Evolutionary conservation across 2,329 filamentous ascomycete species (phyloP).

Genomic region (Fusarium phyllophilum): DNA sequence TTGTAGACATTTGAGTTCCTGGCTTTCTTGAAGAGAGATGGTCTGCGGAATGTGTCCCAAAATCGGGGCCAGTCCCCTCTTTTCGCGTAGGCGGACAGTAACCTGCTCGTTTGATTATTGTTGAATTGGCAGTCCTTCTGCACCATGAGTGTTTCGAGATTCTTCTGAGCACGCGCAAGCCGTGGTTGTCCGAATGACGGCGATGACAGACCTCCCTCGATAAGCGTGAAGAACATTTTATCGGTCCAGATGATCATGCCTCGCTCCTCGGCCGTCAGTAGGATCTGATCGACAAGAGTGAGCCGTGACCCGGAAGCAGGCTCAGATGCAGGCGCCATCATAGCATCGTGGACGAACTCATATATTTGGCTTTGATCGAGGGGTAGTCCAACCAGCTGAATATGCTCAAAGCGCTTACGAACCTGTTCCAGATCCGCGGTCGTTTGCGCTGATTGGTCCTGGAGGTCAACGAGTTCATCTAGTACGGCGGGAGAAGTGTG

Average conservation of each 20-base stretch:
- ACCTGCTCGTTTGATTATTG: conserved; percentile 51
- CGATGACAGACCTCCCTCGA: conserved; percentile 53
- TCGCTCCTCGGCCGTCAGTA: conserved; percentile 58
- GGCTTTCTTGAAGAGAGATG: conserved; percentile 58
- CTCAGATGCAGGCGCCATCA: conserved; percentile 41
- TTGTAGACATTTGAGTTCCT: conserved; percentile 66
- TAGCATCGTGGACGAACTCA: conserved; percentile 53
- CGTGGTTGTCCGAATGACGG: conserved; percentile 43
- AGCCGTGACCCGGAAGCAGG: conserved; percentile 47
- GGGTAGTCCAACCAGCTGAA: conserved; percentile 52
- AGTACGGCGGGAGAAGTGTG: background rate
- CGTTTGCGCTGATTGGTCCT: background rate
- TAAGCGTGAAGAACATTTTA: conserved; percentile 61
- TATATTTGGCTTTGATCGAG: conserved; percentile 51
- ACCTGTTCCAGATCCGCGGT: conserved; percentile 34
- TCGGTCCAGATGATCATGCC: conserved; percentile 55
- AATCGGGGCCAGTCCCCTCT: conserved; percentile 65
- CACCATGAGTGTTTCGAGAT: conserved; percentile 58
- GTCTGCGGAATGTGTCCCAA: conserved; percentile 69
- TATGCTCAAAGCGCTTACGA: conserved; percentile 49
- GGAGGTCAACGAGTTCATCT: background rate
- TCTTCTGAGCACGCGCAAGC: conserved; percentile 54
- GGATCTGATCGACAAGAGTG: conserved; percentile 54
- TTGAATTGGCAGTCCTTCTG: conserved; percentile 53
- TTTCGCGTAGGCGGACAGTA: conserved; percentile 59